Conservation (phyloP, 148 eudicot genomes). For the Rhododendron simsii region DNA sequence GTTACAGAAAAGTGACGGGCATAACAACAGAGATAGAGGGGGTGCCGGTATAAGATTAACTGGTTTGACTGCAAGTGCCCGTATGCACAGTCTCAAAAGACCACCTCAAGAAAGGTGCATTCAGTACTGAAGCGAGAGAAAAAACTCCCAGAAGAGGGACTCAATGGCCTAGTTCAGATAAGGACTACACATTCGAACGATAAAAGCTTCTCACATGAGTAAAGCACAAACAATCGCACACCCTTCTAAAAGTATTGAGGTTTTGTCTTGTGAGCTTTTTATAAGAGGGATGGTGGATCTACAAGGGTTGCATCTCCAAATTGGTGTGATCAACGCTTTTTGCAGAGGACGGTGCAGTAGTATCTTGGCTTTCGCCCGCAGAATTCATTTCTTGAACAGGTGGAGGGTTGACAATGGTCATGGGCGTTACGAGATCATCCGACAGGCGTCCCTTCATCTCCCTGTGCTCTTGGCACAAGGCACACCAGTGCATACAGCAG, state of each 20-base stretch:
- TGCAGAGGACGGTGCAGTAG: conserved; percentile 37
- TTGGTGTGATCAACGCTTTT: conserved; percentile 34
- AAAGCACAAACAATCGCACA: neutral
- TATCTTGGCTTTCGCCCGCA: conserved; percentile 32
- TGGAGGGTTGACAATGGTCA: conserved; percentile 81
- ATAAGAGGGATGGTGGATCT: conserved; percentile 6
- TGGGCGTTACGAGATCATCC: conserved; percentile 42
- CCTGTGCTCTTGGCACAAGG: conserved; percentile 96
- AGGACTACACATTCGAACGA: neutral
- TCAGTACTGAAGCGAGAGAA: neutral
- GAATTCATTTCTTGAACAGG: conserved; percentile 76
- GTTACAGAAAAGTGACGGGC: neutral
- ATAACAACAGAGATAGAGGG: neutral
- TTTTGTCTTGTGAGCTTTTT: neutral
- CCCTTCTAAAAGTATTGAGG: neutral
- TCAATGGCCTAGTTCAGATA: neutral
- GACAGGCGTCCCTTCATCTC: conserved; percentile 89
- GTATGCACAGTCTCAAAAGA: neutral
- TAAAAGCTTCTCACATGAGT: neutral
- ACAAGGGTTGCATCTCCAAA: conserved; percentile 80
- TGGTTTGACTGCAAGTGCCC: neutral
- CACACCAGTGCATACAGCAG: conserved; percentile 98
- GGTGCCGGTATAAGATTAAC: neutral
- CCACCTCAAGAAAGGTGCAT: neutral
- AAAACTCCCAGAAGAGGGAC: neutral